These are phyloP conservation scores for Suillus cothurnatus DNA, from an alignment of 768 basidiomycete genomes.

Conservation along the genomic window DNA sequence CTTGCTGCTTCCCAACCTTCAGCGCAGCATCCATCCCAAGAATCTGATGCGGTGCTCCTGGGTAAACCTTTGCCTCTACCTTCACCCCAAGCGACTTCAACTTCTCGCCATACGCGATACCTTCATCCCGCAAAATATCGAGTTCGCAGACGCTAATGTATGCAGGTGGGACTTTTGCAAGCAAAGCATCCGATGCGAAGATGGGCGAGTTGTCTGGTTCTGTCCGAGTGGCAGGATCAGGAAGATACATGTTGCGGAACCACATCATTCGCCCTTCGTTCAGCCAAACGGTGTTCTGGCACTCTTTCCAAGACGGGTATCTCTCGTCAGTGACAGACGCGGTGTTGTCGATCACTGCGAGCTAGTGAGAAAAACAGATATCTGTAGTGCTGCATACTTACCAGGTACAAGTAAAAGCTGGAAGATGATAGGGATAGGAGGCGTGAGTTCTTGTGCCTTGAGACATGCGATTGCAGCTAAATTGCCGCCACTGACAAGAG, in stretches of 20 bases:
- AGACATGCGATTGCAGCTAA: slow-evolving; percentile 66
- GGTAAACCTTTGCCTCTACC: slow-evolving; percentile 57
- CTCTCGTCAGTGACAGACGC: slow-evolving; percentile 41
- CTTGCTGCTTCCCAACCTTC: slow-evolving; percentile 17
- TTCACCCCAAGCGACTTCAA: slow-evolving; percentile 52
- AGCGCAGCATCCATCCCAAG: slow-evolving; percentile 66
- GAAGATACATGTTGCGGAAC: slow-evolving; percentile 70
- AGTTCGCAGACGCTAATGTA: slow-evolving; percentile 67
- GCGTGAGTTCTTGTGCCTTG: slow-evolving; percentile 52
- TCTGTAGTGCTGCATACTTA: slow-evolving; percentile 11
- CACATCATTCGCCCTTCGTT: slow-evolving; percentile 65
- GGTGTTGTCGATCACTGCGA: slow-evolving; percentile 65
- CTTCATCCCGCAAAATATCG: slow-evolving; percentile 71
- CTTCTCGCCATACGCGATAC: slow-evolving; percentile 61
- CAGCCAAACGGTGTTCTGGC: slow-evolving; percentile 61
- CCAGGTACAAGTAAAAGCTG: slow-evolving; percentile 69
- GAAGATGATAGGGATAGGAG: slow-evolving; percentile 59
- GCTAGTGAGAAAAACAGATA: neutral
- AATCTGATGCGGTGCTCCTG: slow-evolving; percentile 62
- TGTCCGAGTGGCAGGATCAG: slow-evolving; percentile 55
- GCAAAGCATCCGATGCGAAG: slow-evolving; percentile 60
- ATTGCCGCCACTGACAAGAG: slow-evolving; percentile 59
- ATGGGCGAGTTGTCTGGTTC: slow-evolving; percentile 74
- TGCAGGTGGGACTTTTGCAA: slow-evolving; percentile 53
- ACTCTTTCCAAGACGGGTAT: slow-evolving; percentile 57